phyloP scores from a whole-genome alignment of 2,329 filamentous ascomycete genomes.

The Penicillium expansum region DNA sequence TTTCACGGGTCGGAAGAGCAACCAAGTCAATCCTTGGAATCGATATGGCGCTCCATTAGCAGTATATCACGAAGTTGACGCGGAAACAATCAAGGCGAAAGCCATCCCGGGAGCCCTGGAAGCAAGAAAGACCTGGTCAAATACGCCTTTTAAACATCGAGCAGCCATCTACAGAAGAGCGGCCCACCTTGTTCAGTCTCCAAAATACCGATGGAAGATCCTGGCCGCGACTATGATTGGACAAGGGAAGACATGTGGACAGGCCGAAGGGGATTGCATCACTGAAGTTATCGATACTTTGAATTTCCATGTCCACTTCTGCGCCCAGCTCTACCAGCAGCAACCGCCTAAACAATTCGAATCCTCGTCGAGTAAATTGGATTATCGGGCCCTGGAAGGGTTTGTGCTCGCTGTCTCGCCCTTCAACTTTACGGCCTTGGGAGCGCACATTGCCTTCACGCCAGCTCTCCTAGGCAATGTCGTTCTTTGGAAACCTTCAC shows the following conservation, averaged over 20 bases:
- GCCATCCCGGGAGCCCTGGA: conserved; percentile 8
- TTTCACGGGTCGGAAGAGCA: conserved; percentile 2
- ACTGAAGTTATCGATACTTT: not conserved
- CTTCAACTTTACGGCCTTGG: not conserved
- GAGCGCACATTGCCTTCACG: not conserved
- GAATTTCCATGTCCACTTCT: not conserved
- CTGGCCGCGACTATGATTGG: conserved; percentile 15
- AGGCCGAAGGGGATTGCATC: conserved; percentile 3
- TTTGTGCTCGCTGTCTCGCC: not conserved
- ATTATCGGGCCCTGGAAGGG: not conserved
- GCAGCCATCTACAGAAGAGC: conserved; percentile 10
- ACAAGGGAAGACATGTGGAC: conserved; percentile 13
- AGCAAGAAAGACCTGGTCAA: conserved; percentile 8
- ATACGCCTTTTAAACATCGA: conserved; percentile 3
- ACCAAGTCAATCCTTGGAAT: conserved; percentile 8
- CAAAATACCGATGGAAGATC: conserved; percentile 8
- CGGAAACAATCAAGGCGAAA: not conserved
- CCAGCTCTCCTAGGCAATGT: not conserved
- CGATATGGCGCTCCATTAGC: conserved; percentile 4
- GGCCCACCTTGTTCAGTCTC: not conserved
- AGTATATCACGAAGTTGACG: conserved; percentile 8
- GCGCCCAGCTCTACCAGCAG: not conserved
- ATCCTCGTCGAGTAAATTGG: not conserved
- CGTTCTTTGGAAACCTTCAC: not conserved
- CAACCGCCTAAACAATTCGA: not conserved